Conservation (phyloP, 768 basidiomycete genomes). For the Rhodotorula sphaerocarpa region DNA sequence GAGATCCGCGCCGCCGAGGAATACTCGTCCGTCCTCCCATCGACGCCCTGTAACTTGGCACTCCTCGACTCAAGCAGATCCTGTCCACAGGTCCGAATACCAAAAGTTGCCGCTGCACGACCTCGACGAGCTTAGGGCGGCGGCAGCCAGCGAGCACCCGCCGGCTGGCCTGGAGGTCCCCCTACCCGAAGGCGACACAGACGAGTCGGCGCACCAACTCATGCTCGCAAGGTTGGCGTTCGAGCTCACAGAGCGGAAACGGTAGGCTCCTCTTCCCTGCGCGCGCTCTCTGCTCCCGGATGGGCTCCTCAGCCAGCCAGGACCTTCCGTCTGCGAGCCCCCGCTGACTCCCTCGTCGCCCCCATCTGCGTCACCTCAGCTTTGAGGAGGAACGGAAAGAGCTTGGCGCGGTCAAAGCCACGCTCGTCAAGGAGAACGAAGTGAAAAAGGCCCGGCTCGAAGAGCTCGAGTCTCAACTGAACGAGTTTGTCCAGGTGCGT, state of each 20-base stretch:
- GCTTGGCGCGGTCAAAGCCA: slow-evolving; percentile 62
- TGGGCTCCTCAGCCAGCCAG: too few species aligned
- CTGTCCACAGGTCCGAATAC: slow-evolving; percentile 61
- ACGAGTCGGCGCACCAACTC: slow-evolving; percentile 63
- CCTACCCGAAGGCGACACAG: slow-evolving; percentile 43
- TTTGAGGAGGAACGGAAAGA: slow-evolving; percentile 49
- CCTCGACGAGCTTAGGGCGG: slow-evolving; percentile 58
- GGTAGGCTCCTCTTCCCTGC: slow-evolving; percentile 55
- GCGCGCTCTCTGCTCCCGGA: too few species aligned
- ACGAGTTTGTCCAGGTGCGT: slow-evolving; percentile 44
- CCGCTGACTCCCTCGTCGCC: not conserved
- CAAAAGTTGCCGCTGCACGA: slow-evolving; percentile 73
- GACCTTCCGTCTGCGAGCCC: not conserved
- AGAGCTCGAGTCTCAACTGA: slow-evolving; percentile 67
- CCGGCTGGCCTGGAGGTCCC: slow-evolving; percentile 58
- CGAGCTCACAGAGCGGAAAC: slow-evolving; percentile 77
- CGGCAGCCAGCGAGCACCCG: slow-evolving; percentile 46
- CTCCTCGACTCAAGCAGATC: slow-evolving; percentile 2
- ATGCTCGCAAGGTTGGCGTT: slow-evolving; percentile 82
- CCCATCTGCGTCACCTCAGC: not conserved
- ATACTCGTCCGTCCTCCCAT: slow-evolving; percentile 43
- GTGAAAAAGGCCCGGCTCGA: slow-evolving; percentile 64
- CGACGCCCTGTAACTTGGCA: not conserved
- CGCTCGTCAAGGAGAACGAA: slow-evolving; percentile 70
- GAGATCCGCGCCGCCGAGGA: slow-evolving; percentile 89